phyloP scores from a whole-genome alignment of 441 rosid species.

The Erodium trifolium region DNA sequence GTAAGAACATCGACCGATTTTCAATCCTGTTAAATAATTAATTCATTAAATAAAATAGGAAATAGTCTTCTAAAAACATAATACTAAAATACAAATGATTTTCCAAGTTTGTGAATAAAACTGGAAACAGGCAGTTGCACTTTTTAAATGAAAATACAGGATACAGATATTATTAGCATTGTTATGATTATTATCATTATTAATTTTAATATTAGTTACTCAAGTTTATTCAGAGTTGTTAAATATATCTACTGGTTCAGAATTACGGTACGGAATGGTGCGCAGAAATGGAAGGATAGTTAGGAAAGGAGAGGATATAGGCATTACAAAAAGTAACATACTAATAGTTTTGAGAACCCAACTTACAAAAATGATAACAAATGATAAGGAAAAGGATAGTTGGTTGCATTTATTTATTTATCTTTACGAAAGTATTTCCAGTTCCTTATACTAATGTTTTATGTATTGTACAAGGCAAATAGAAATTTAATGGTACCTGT shows the following conservation, averaged over 20 bases:
- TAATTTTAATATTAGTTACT: too few species aligned
- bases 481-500: conserved; percentile 53
- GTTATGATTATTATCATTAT: too few species aligned
- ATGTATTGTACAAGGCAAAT: not conserved
- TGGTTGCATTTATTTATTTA: not conserved
- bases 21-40: conserved; percentile 63
- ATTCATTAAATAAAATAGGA: not conserved
- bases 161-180: too few species aligned
- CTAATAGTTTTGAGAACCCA: not conserved
- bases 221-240: too few species aligned
- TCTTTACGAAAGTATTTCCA: not conserved
- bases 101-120: too few species aligned
- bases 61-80: too few species aligned
- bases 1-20: conserved; percentile 81
- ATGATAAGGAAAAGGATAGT: not conserved
- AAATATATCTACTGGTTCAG: too few species aligned
- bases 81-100: too few species aligned
- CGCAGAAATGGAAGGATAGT: not conserved
- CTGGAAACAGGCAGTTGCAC: too few species aligned
- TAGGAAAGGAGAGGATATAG: not conserved
- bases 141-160: too few species aligned
- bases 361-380: not conserved
- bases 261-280: too few species aligned
- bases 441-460: not conserved
- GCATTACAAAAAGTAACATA: not conserved